phyloP scores from a whole-genome alignment of 345 rosid species.

The Limnanthes douglasii region DNA sequence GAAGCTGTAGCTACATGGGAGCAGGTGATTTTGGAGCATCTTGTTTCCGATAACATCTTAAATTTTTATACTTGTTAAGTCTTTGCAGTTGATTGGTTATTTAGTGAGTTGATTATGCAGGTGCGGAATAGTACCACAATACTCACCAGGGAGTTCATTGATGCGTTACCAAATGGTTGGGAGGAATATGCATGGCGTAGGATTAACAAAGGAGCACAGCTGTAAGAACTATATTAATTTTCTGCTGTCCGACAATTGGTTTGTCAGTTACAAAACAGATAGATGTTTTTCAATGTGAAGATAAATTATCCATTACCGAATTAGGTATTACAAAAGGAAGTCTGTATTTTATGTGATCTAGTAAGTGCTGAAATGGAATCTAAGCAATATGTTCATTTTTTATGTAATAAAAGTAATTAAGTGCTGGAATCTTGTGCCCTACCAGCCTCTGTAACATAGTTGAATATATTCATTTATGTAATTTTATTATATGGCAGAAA shows the following conservation, averaged over 20 bases:
- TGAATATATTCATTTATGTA: no score
- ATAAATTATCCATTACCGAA: no score
- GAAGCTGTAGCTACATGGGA: slow-evolving; percentile 99
- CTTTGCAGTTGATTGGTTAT: slow-evolving; percentile 27
- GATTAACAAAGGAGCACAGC: slow-evolving; percentile 77
- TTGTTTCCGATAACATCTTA: slow-evolving; percentile 5
- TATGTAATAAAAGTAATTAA: no score
- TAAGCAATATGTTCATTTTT: no score
- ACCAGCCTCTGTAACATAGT: no score
- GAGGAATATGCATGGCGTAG: slow-evolving; percentile 94
- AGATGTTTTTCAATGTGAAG: no score
- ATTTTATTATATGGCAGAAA: slow-evolving; percentile 37
- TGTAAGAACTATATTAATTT: slow-evolving; percentile 31
- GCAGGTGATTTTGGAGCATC: slow-evolving; percentile 16
- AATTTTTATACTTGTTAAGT: slow-evolving; percentile 6
- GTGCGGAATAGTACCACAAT: slow-evolving; percentile 82
- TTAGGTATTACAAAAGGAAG: no score
- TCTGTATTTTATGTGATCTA: no score
- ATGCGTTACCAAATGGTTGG: slow-evolving; percentile 92
- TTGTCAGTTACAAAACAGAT: not conserved
- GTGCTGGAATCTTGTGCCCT: no score
- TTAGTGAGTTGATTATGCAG: slow-evolving; percentile 41
- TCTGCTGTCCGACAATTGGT: not conserved
- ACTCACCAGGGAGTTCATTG: slow-evolving; percentile 87
- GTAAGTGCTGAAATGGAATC: no score